Percentiles rank a stretch among this genome's conserved stretches.
phyloP scores from a whole-genome alignment of 768 basidiomycete species.

The Hortiboletus flavorubellus region DNA sequence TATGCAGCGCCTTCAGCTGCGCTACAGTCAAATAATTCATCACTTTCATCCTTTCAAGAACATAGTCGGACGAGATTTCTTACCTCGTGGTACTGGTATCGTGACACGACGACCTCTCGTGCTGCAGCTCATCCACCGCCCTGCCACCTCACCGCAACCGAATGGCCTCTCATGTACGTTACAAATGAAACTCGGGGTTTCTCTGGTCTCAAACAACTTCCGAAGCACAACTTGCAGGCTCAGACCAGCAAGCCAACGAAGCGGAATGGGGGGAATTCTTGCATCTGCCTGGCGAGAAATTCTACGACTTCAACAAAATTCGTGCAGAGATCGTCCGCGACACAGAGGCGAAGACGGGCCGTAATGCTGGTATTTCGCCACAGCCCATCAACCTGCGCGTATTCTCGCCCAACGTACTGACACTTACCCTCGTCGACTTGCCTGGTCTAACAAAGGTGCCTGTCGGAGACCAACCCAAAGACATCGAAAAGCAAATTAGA shows the following conservation, averaged over 20 bases:
- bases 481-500: slow-evolving; percentile 95
- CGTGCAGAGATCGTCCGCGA: slow-evolving; percentile 94
- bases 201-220: slow-evolving; percentile 1
- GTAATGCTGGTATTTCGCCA: slow-evolving; percentile 97
- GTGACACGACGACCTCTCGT: slow-evolving; percentile 96
- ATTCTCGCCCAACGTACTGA: slow-evolving; percentile 95
- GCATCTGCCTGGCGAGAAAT: slow-evolving; percentile 94
- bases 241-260: slow-evolving; percentile 77
- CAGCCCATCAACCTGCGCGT: slow-evolving; percentile 96
- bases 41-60: slow-evolving; percentile 50
- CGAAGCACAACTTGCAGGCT: slow-evolving; percentile 36
- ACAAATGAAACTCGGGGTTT: background rate
- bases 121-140: slow-evolving; percentile 90
- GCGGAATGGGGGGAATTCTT: slow-evolving; percentile 99
- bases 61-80: slow-evolving; percentile 96
- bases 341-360: slow-evolving; percentile 97
- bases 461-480: slow-evolving; percentile 93
- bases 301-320: slow-evolving; percentile 97
- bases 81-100: slow-evolving; percentile 98
- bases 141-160: slow-evolving; percentile 44
- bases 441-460: slow-evolving; percentile 95
- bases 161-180: slow-evolving; percentile 46
- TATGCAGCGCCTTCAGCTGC: slow-evolving; percentile 30
- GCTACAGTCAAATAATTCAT: slow-evolving; percentile 3
- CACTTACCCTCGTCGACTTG: slow-evolving; percentile 94